phyloP scores from a whole-genome alignment of 345 rosid species.

The Tarenaya hassleriana region DNA sequence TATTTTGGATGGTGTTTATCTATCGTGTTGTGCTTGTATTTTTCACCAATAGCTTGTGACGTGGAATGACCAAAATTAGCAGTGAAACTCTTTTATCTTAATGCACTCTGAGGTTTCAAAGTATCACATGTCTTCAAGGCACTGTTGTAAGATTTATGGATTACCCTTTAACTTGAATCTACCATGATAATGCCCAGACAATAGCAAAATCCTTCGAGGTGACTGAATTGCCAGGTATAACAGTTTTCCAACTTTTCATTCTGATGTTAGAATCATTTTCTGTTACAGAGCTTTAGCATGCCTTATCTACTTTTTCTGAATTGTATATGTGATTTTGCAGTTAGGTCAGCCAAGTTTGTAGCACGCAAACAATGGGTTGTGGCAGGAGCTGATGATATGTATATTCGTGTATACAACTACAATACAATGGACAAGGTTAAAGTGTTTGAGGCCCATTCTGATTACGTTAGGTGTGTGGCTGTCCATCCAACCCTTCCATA shows the following conservation, averaged over 20 bases:
- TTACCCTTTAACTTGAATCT: conserved; percentile 15
- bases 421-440: conserved; percentile 88
- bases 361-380: conserved; percentile 91
- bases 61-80: not conserved
- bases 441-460: conserved; percentile 95
- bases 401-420: conserved; percentile 84
- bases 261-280: no score
- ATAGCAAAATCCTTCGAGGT: conserved; percentile 87
- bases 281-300: not conserved
- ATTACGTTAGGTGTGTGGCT: conserved; percentile 87
- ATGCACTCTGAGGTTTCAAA: conserved; percentile 3
- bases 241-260: not conserved
- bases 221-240: conserved; percentile 80
- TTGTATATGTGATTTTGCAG: conserved; percentile 41
- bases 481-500: conserved; percentile 92
- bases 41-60: not conserved
- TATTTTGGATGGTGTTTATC: not conserved
- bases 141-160: conserved; percentile 11
- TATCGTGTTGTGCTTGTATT: not conserved
- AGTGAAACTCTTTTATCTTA: not conserved
- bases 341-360: conserved; percentile 89
- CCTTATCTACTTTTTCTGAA: conserved; percentile 6
- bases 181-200: conserved; percentile 39
- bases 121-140: not conserved
- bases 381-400: conserved; percentile 93